Evolutionary conservation across 768 basidiomycete genomes (phyloP), one percentile per base, ranked within the genome.

Genomic region (Coprinellus micaceus): DNA sequence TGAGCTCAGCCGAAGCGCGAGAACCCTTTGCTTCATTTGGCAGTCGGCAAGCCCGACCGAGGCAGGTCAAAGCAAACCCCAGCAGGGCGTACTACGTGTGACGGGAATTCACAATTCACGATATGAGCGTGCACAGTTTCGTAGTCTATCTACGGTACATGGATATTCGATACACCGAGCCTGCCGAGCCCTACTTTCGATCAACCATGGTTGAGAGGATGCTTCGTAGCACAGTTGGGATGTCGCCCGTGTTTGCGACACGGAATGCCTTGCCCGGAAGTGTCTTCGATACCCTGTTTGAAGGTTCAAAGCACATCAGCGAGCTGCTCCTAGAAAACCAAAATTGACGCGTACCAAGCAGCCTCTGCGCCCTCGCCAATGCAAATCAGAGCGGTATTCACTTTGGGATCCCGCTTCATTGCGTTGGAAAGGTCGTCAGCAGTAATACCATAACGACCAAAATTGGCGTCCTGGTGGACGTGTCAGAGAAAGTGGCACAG

Each of bases 291-390:
- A 86, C 77, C 84, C 86, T 86, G 56, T 22, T 1, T 15, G 26
- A 24, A 24, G 21, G 56, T 22, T 1, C 17, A 29, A 24, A 24
- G 21, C 33, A 33, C 33, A 15, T 21, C 26, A 53, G 50, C 40
- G 39, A 37, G 52, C 33, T 24, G 50, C 5, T 24, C 22, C 44
- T 9, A 26, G 29, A 2, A 26, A 1, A 57, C 15, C 1, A 43
- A 26, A n/a, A 13, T 30, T n/a, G 3, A 57, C 4, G 48, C 75
- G 41, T 61, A 85, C 86, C 84, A 86, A 12, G 79, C 59, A 22
- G 82, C 79, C 60, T 86, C 85, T 3, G 84, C 83, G 7, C 85
- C 83, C 64, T 86, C 85, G 13, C 85, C 85, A 43, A 88, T 86
- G 61, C 85, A 86, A 29, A 88, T 80, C 25, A 86, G 68, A 0